phyloP scores from a whole-genome alignment of 176 grass and related monocot species.

The Oryza longistaminata region DNA sequence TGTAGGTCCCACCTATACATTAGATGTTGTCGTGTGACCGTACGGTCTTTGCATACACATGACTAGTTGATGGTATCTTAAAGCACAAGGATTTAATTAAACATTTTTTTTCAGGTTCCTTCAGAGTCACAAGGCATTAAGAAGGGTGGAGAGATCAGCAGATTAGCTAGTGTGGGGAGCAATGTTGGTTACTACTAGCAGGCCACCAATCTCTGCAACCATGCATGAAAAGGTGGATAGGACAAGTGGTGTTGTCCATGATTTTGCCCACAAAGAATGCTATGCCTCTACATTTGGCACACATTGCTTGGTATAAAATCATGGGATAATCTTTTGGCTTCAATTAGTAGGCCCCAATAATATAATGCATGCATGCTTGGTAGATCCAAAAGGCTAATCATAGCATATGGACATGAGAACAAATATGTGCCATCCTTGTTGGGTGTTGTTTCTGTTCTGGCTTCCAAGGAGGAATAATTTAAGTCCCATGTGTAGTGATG shows the following conservation, averaged over 20 bases:
- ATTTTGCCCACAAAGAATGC: constrained; percentile 22
- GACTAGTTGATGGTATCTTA: not conserved
- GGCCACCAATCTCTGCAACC: constrained; percentile 33
- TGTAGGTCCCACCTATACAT: constrained; percentile 12
- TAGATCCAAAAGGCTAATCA: constrained; percentile 38
- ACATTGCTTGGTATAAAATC: constrained; percentile 37
- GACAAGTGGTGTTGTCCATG: constrained; percentile 36
- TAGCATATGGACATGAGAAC: constrained; percentile 22
- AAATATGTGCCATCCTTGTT: constrained; percentile 38
- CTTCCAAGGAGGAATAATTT: constrained; percentile 45
- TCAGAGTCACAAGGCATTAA: constrained; percentile 42
- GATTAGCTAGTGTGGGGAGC: constrained; percentile 12
- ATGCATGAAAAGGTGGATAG: constrained; percentile 16
- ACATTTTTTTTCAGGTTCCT: constrained; percentile 24
- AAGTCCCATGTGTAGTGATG: constrained; percentile 33
- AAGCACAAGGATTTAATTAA: constrained; percentile 15
- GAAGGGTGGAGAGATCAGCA: not conserved
- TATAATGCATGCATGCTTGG: constrained; percentile 18
- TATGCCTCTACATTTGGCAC: constrained; percentile 6
- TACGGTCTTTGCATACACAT: constrained; percentile 3
- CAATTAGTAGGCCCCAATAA: constrained; percentile 9
- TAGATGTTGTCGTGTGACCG: constrained; percentile 4
- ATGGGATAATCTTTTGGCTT: constrained; percentile 32
- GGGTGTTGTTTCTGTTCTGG: constrained; percentile 18
- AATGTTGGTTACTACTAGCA: constrained; percentile 28